Evolutionary conservation across 2,329 filamentous ascomycete genomes (phyloP).

Genomic region (Penicillium occitanis): DNA sequence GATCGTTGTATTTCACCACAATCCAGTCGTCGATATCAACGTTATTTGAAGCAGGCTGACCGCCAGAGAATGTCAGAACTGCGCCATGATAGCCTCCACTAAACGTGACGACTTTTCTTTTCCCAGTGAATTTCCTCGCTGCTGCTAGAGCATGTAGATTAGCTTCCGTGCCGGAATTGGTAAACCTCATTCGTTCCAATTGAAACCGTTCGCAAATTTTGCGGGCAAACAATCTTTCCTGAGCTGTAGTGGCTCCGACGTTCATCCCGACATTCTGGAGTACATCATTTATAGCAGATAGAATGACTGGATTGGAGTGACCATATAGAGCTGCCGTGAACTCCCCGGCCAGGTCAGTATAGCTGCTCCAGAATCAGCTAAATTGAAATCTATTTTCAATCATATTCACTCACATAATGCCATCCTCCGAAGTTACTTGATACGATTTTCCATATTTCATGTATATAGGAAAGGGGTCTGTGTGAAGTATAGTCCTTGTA

Average conservation of each 20-base stretch:
- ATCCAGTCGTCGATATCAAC: constrained; percentile 12
- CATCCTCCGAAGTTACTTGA: constrained; percentile 1
- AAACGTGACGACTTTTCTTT: constrained; percentile 23
- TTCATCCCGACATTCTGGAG: constrained; percentile 52
- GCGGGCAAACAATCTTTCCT: constrained; percentile 55
- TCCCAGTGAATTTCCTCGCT: constrained; percentile 51
- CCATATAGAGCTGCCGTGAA: constrained; percentile 66
- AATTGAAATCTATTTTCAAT: not conserved
- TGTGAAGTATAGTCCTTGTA: constrained; percentile 28
- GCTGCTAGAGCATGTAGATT: constrained; percentile 60
- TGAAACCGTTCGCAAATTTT: constrained; percentile 55
- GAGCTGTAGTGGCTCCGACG: constrained; percentile 54
- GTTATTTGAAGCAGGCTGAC: constrained; percentile 4
- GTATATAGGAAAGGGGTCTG: constrained; percentile 36
- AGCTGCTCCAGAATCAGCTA: constrained; percentile 17
- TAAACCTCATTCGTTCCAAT: constrained; percentile 60
- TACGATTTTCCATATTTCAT: constrained; percentile 25
- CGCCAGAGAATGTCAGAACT: not conserved
- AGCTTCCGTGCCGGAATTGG: constrained; percentile 66
- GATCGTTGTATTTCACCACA: constrained; percentile 9
- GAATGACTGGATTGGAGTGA: constrained; percentile 60
- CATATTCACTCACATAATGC: not conserved
- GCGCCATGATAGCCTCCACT: constrained; percentile 6
- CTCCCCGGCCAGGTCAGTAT: constrained; percentile 61
- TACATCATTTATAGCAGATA: constrained; percentile 48